These are phyloP conservation scores for Hirschioporus abietinus DNA, from an alignment of 768 basidiomycete genomes.

Conservation along the genomic window DNA sequence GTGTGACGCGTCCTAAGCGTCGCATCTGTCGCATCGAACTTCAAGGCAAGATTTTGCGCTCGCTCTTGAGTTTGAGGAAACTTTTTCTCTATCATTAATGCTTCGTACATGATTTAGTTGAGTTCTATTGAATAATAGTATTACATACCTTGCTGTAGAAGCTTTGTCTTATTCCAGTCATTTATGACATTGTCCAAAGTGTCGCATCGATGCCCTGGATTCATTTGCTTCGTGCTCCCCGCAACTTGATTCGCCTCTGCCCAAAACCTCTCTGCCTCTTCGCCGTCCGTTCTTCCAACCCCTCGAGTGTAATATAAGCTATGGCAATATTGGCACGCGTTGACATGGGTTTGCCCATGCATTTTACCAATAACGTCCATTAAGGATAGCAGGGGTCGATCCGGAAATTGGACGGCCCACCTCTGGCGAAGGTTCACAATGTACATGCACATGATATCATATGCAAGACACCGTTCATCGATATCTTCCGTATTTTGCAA, in stretches of 20 bases:
- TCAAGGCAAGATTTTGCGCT: background rate
- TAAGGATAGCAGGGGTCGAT: background rate
- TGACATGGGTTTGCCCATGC: constrained; percentile 16
- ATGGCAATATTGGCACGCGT: constrained; percentile 12
- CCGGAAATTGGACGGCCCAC: background rate
- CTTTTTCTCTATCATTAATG: background rate
- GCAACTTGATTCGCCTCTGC: constrained; percentile 14
- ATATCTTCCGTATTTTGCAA: background rate
- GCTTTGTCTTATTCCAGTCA: constrained; percentile 6
- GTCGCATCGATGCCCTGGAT: constrained; percentile 12
- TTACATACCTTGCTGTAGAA: background rate
- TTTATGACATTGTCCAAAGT: constrained; percentile 16
- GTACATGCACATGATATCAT: background rate
- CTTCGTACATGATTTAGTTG: background rate
- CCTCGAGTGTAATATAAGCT: constrained; percentile 17
- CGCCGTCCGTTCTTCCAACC: constrained; percentile 20
- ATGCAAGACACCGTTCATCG: background rate
- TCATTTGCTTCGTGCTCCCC: constrained; percentile 17
- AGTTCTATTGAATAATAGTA: background rate
- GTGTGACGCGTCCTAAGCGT: background rate
- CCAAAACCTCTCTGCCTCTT: constrained; percentile 19
- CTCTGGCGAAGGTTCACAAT: background rate
- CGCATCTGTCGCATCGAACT: background rate
- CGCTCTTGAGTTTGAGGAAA: background rate
- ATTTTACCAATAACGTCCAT: constrained; percentile 12